Percentiles rank a stretch among this genome's conserved stretches.
Evolutionary conservation across 257 asterid genomes (phyloP).

Genomic region (Plantago major): DNA sequence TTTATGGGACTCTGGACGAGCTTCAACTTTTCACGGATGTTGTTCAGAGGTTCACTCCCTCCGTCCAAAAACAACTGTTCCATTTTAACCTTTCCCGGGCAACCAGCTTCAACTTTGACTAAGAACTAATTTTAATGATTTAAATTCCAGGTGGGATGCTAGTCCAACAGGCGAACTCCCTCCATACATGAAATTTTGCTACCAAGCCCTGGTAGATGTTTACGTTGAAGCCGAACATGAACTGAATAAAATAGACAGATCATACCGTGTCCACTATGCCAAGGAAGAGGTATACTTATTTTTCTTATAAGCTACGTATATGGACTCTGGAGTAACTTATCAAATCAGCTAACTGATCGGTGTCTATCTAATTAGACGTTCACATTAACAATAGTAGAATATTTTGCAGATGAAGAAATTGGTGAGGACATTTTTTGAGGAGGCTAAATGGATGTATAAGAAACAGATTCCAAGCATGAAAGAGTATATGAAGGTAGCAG

Average conservation of each 20-base stretch:
- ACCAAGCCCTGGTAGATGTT: constrained; percentile 20
- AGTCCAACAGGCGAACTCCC: constrained; percentile 19
- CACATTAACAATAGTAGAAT: too few relatives aligned
- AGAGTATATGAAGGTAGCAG: constrained; percentile 36
- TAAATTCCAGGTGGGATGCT: constrained; percentile 21
- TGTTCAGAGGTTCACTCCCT: neutral
- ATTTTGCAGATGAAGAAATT: constrained; percentile 20
- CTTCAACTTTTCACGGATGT: constrained; percentile 12
- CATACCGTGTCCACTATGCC: constrained; percentile 24
- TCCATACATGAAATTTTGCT: constrained; percentile 14
- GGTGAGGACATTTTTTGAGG: constrained; percentile 25
- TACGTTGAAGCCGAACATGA: constrained; percentile 22
- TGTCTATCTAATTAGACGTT: too few relatives aligned
- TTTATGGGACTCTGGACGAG: constrained; percentile 15
- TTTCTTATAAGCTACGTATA: too few relatives aligned
- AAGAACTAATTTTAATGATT: neutral
- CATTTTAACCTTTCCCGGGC: neutral
- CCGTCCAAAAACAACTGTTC: too few relatives aligned
- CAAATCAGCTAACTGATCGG: too few relatives aligned
- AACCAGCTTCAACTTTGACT: too few relatives aligned
- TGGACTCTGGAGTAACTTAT: too few relatives aligned
- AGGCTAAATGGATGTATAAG: constrained; percentile 31
- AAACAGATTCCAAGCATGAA: constrained; percentile 26
- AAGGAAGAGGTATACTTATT: constrained; percentile 23
- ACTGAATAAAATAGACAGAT: constrained; percentile 13